Base-by-base conservation (phyloP, 495 filamentous ascomycete genomes). In the Daldinia caldariorum region DNA sequence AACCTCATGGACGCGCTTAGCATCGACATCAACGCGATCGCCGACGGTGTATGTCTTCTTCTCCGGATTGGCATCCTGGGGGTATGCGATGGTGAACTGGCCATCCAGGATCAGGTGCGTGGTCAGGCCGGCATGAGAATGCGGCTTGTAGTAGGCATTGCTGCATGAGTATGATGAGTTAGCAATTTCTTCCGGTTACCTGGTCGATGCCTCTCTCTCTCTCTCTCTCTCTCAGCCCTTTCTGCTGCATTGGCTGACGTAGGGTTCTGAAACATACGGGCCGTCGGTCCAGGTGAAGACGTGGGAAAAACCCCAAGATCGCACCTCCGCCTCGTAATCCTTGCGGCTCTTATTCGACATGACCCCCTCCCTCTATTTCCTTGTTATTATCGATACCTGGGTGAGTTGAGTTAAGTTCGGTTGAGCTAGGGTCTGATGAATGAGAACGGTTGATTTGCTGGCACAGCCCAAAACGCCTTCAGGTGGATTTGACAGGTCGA, bases 281-380 rank as follows among this genome's bases (percentile, higher is more conserved):
- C 87, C 82, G 81, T 97, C 92, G 6, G 85, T 87, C 92, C 92
- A 95, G 22, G 91, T 93, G 63, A 93, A 94, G 64, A 94, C 89
- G 74, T 89, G 83, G 1, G 71, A 69, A 77, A 94, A 94, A 1
- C 92, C 92, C 92, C 92, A 95, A 22, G 88, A 85, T 29, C 83
- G 81, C 35, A 95, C 92, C 43, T 91, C 80, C 37, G 79, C 77
- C 77, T 94, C 92, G 16, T 60, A 68, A 45, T 77, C 70, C 22
- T 34, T 53, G 41, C 39, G 70, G 18, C 49, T 55, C 59, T 67
- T 71, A 38, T 56, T 63, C 49, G 60, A 63, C 69, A 76, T 76
- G 16, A 39, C 32, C 49, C 49, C 57, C 20, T 22, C 18, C 26
- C 3, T 26, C 26, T 26, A 12, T 10, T 65, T 49, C 6, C 16